Percentiles rank a stretch among this genome's conserved stretches.
Evolutionary conservation across 805 yeast genomes (phyloP).

Genomic region (Candida ficus): DNA sequence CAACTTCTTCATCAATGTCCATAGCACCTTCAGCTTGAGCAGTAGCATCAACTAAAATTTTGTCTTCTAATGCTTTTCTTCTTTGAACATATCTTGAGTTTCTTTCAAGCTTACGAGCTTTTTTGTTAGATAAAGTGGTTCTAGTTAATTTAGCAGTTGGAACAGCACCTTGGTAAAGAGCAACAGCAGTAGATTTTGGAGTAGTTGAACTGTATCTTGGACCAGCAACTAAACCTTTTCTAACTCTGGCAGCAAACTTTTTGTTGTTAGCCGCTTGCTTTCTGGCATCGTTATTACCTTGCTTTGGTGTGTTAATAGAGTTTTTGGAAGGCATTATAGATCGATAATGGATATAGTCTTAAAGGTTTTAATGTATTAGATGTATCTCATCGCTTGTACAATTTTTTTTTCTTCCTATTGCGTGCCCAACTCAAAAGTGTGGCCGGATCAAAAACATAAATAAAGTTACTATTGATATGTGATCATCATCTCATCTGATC

Average conservation of each 20-base stretch:
- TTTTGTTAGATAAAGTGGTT: constrained; percentile 66
- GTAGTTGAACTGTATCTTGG: constrained; percentile 43
- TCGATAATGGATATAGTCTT: no score
- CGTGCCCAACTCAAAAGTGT: not conserved
- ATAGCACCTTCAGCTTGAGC: constrained; percentile 43
- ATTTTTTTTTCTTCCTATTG: not conserved
- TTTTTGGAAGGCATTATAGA: constrained; percentile 73
- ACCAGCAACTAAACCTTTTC: constrained; percentile 35
- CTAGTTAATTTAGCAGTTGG: constrained; percentile 38
- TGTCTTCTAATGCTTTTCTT: constrained; percentile 37
- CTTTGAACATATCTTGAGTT: constrained; percentile 65
- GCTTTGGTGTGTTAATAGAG: constrained; percentile 76
- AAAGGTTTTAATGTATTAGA: not conserved
- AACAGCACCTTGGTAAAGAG: constrained; percentile 31
- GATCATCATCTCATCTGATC: no score
- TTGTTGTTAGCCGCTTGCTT: constrained; percentile 51
- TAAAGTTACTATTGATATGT: no score
- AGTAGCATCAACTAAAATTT: constrained; percentile 42
- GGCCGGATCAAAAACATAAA: not conserved
- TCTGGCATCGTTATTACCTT: constrained; percentile 43
- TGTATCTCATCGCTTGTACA: constrained; percentile 3
- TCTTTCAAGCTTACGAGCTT: constrained; percentile 73
- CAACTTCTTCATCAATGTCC: constrained; percentile 41
- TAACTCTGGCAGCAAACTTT: constrained; percentile 46
- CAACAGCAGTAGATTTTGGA: constrained; percentile 36